These are phyloP conservation scores for Aquilaria yunnanensis DNA, from an alignment of 345 rosid species.

Conservation along the genomic window DNA sequence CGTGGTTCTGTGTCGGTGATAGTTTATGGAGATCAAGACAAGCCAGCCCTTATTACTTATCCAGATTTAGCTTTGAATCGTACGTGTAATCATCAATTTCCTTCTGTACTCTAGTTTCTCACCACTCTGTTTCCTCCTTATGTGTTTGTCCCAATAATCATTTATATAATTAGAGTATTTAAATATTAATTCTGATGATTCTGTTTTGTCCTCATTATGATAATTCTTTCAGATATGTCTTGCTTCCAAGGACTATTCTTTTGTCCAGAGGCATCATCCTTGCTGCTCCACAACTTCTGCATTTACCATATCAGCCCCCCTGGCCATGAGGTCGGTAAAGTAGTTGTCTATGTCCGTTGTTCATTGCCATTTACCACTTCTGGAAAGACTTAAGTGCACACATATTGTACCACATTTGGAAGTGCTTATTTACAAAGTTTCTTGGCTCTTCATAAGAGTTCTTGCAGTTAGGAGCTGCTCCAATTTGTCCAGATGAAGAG, in stretches of 20 bases:
- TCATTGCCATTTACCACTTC: conserved; percentile 1
- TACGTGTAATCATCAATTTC: conserved; percentile 28
- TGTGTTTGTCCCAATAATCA: background rate
- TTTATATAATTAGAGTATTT: conserved; percentile 1
- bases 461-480: conserved; percentile 94
- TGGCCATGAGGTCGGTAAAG: conserved; percentile 86
- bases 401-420: background rate
- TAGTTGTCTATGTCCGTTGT: conserved; percentile 13
- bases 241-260: conserved; percentile 93
- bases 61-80: conserved; percentile 84
- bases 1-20: conserved; percentile 78
- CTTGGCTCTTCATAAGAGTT: conserved; percentile 57
- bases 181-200: conserved; percentile 1
- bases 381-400: background rate
- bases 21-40: conserved; percentile 76
- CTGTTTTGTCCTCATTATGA: conserved; percentile 1
- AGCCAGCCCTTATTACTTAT: conserved; percentile 83
- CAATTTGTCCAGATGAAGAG: conserved; percentile 47
- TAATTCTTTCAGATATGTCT: conserved; percentile 57
- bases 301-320: conserved; percentile 95
- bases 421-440: conserved; percentile 33
- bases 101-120: no score
- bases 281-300: conserved; percentile 93
- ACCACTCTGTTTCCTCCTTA: no score
- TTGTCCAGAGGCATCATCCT: conserved; percentile 85